Evolutionary conservation across 2,329 filamentous ascomycete genomes (phyloP).

Genomic region (Fusarium chlamydosporum): DNA sequence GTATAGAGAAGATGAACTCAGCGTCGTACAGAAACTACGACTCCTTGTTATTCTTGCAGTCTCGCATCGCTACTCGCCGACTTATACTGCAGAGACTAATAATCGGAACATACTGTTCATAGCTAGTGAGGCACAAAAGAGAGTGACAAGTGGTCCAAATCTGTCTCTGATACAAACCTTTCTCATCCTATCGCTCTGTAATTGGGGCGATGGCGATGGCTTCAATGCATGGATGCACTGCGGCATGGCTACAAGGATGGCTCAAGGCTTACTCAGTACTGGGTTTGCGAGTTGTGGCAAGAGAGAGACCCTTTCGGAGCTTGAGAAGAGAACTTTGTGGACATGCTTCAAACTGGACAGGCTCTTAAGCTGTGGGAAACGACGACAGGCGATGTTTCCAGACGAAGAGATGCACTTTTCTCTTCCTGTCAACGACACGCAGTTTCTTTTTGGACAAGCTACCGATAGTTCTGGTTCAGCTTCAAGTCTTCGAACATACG

Average conservation of each 20-base stretch:
- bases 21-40: slow-evolving; percentile 28
- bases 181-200: slow-evolving; percentile 42
- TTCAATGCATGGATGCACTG: slow-evolving; percentile 51
- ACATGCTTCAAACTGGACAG: slow-evolving; percentile 48
- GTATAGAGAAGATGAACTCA: slow-evolving; percentile 25
- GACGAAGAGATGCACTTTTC: slow-evolving; percentile 37
- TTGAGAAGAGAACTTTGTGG: slow-evolving; percentile 47
- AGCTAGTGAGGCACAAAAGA: slow-evolving; percentile 34
- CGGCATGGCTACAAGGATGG: slow-evolving; percentile 47
- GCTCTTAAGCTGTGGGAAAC: slow-evolving; percentile 43
- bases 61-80: slow-evolving; percentile 31
- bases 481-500: neutral
- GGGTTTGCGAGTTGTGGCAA: slow-evolving; percentile 37
- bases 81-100: neutral
- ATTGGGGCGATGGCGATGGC: slow-evolving; percentile 49
- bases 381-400: slow-evolving; percentile 45
- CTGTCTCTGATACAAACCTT: slow-evolving; percentile 43
- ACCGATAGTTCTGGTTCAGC: rapidly evolving
- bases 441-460: slow-evolving; percentile 39
- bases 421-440: slow-evolving; percentile 34
- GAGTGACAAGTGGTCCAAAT: slow-evolving; percentile 29
- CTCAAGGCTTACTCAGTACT: slow-evolving; percentile 44
- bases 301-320: slow-evolving; percentile 30
- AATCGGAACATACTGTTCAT: slow-evolving; percentile 4
- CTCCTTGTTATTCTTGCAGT: slow-evolving; percentile 39